phyloP scores from a whole-genome alignment of 225 moss, liverwort and hornwort species.

The Marchantia polymorpha region DNA sequence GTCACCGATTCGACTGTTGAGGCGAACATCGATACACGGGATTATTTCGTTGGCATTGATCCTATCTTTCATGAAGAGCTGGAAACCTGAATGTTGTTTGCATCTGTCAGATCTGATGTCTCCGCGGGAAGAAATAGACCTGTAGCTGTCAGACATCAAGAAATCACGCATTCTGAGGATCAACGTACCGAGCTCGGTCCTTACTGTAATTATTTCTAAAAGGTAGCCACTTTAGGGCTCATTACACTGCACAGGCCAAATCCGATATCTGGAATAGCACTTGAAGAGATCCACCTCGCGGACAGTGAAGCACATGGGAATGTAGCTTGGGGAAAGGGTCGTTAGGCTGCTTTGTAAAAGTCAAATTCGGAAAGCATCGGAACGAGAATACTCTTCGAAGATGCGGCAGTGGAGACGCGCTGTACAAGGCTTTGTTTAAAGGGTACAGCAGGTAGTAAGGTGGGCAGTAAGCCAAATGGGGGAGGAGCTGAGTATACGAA shows the following conservation, averaged over 20 bases:
- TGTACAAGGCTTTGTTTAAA: not conserved
- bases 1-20: not conserved
- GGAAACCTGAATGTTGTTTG: not conserved
- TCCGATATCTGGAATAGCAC: not conserved
- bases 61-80: not conserved
- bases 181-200: not conserved
- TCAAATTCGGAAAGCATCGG: not conserved
- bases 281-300: not conserved
- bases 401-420: not conserved
- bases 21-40: not conserved
- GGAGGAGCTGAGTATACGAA: slow-evolving; percentile 50
- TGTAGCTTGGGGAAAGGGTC: not conserved
- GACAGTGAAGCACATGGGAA: not conserved
- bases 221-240: not conserved
- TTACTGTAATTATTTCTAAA: not conserved
- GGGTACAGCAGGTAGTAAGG: not conserved
- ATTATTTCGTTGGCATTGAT: not conserved
- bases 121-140: not conserved
- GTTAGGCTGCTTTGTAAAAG: not conserved
- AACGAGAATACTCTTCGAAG: not conserved
- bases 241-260: not conserved
- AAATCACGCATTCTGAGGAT: not conserved
- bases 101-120: not conserved
- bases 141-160: not conserved
- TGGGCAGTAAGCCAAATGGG: slow-evolving; percentile 10